Evolutionary conservation across 2,329 filamentous ascomycete genomes (phyloP).

Genomic region (Colletotrichum agaves): DNA sequence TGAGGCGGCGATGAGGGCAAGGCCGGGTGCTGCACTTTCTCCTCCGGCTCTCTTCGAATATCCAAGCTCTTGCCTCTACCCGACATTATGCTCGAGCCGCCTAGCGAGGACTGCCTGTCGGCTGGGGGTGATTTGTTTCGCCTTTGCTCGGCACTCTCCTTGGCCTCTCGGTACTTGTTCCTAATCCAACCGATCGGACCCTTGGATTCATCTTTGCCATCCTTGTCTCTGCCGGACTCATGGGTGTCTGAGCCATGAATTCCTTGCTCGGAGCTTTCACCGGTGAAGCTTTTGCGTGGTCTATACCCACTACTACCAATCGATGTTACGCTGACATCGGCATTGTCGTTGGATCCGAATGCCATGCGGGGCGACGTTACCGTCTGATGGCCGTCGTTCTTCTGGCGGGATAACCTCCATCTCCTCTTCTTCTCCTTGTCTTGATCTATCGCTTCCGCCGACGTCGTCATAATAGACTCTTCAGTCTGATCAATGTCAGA

Average conservation of each 20-base stretch:
- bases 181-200: slow-evolving; percentile 69
- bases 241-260: slow-evolving; percentile 52
- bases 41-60: slow-evolving; percentile 51
- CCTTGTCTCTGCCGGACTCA: slow-evolving; percentile 50
- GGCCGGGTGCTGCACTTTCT: slow-evolving; percentile 23
- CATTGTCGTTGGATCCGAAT: slow-evolving; percentile 71
- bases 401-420: slow-evolving; percentile 76
- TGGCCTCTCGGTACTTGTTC: slow-evolving; percentile 69
- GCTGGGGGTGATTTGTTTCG: slow-evolving; percentile 67
- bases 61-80: slow-evolving; percentile 53
- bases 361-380: slow-evolving; percentile 57
- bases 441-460: slow-evolving; percentile 52
- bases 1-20: slow-evolving; percentile 19
- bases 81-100: slow-evolving; percentile 42
- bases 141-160: slow-evolving; percentile 65
- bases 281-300: slow-evolving; percentile 60
- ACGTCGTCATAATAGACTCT: slow-evolving; percentile 54
- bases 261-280: slow-evolving; percentile 61
- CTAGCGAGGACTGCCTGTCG: slow-evolving; percentile 47
- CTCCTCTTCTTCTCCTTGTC: slow-evolving; percentile 78
- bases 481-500: slow-evolving; percentile 83
- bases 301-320: slow-evolving; percentile 69
- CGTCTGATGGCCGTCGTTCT: slow-evolving; percentile 62
- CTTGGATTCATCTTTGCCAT: slow-evolving; percentile 59
- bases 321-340: slow-evolving; percentile 74